Conservation (phyloP, 352 stramenopile genomes). For the Globisporangium heterothallicum region DNA sequence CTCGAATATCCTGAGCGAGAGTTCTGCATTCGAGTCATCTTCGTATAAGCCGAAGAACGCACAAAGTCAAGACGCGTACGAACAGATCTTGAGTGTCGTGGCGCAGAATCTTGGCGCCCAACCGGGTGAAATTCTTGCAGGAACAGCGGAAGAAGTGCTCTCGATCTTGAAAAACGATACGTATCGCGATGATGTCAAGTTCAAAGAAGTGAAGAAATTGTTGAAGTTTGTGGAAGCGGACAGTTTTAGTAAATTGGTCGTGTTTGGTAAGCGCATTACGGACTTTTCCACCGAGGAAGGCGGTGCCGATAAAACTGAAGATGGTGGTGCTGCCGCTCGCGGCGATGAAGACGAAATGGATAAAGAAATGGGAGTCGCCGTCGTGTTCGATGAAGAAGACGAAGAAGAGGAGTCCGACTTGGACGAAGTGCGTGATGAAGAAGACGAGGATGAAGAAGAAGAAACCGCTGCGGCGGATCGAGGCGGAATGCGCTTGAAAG, state of each 20-base stretch:
- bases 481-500: constrained; percentile 73
- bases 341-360: constrained; percentile 82
- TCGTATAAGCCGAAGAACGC: constrained; percentile 86
- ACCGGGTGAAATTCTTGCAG: constrained; percentile 87
- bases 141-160: constrained; percentile 90
- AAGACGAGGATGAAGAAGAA: constrained; percentile 48
- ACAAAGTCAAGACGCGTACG: constrained; percentile 86
- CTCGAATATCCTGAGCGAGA: constrained; percentile 70
- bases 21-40: constrained; percentile 62
- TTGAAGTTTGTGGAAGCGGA: constrained; percentile 74
- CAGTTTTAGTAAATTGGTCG: constrained; percentile 80
- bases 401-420: constrained; percentile 93
- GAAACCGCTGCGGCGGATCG: constrained; percentile 29
- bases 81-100: constrained; percentile 83
- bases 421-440: constrained; percentile 79
- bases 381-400: constrained; percentile 98
- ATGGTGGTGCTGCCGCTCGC: constrained; percentile 23
- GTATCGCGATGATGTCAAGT: constrained; percentile 82
- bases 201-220: constrained; percentile 79
- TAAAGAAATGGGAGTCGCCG: constrained; percentile 97
- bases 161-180: constrained; percentile 90
- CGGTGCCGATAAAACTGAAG: constrained; percentile 17
- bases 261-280: constrained; percentile 81
- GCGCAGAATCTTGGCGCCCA: constrained; percentile 79
- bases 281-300: constrained; percentile 70